A percentile compares a stretch with the other conserved stretches of the same genome.
Evolutionary conservation across 163 green algal species (phyloP).

Genomic region (Scenedesmus sp.): DNA sequence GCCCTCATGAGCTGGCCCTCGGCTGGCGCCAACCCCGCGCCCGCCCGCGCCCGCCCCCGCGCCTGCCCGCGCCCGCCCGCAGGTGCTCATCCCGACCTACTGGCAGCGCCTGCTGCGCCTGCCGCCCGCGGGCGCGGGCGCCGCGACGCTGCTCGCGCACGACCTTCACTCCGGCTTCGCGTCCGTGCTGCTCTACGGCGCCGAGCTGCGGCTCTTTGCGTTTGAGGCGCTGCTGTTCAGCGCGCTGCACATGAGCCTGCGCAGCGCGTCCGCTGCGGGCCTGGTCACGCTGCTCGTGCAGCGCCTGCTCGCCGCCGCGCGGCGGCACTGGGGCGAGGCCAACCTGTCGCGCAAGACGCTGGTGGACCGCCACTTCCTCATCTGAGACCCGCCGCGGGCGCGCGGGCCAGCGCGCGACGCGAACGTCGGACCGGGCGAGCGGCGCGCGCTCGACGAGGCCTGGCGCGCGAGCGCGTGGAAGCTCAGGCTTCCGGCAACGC

Average conservation of each 20-base stretch:
- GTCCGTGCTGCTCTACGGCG: conserved; percentile 59
- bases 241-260: conserved; percentile 47
- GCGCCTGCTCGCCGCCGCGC: conserved; percentile 35
- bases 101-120: conserved; percentile 55
- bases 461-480: too few relatives aligned
- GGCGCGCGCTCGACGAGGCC: too few relatives aligned
- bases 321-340: conserved; percentile 54
- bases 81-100: conserved; percentile 64
- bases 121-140: conserved; percentile 49
- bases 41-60: too few relatives aligned
- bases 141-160: conserved; percentile 61
- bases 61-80: neutral
- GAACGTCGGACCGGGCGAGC: too few relatives aligned
- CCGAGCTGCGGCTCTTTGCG: conserved; percentile 62
- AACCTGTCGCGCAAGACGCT: conserved; percentile 71
- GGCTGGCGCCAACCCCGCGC: too few relatives aligned
- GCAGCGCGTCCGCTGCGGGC: conserved; percentile 42
- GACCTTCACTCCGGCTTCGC: conserved; percentile 64
- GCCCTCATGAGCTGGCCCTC: too few relatives aligned
- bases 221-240: conserved; percentile 70
- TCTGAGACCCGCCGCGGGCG: too few relatives aligned
- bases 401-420: too few relatives aligned
- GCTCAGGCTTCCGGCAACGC: too few relatives aligned
- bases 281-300: conserved; percentile 54
- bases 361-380: conserved; percentile 69